Base-by-base conservation (phyloP, 768 basidiomycete species). In the Boletus subcaerulescens region DNA sequence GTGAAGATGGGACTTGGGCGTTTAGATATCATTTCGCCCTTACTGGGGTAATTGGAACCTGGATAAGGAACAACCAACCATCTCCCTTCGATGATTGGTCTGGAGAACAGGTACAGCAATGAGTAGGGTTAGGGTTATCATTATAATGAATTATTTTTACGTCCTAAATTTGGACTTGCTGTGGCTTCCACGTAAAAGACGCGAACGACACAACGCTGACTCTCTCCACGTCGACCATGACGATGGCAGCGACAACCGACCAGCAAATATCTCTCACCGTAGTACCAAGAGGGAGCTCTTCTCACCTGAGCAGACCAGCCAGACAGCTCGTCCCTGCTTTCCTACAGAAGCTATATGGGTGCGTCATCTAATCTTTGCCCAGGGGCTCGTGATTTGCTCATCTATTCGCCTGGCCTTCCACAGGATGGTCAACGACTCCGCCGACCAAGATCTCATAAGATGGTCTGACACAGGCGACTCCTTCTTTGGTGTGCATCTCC, bases 401-500 rank as follows among this genome's bases (percentile, higher is more conserved):
- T 55, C 55, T 29, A 33, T 48, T 32, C 43, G 44, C 53, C 33
- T 41, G 43, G 31, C 40, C 38, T 40, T 54, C 49, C 44, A 44
- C 63, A 97, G 94, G 71, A 95, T 98, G 85, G 91, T 98, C 24
- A 92, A 90, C 60, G 93, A 98, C 71, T 78, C 84, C 3, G 77
- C 80, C 38, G 91, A 93, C 50, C 82, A 86, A 60, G 82, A 89
- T 61, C 80, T 97, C 48, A 98, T 98, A 65, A 76, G 89, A 60
- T 98, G 96, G 96, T 88, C 90, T 4, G 87, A 91, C 22, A 80
- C 82, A 10, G 96, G 95, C 29, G 92, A 94, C 66, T 91, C 92
- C 0, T 98, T 98, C 76, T 92, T 87, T 69, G 92, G 95, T 93
- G 55, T 8, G 70, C 64, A 45, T 5, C n/a, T 36, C 43, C 43